Evolutionary conservation across 352 stramenopile genomes (phyloP), one percentile per base, ranked within the genome.

Genomic region (Phytophthora fragariaefolia): DNA sequence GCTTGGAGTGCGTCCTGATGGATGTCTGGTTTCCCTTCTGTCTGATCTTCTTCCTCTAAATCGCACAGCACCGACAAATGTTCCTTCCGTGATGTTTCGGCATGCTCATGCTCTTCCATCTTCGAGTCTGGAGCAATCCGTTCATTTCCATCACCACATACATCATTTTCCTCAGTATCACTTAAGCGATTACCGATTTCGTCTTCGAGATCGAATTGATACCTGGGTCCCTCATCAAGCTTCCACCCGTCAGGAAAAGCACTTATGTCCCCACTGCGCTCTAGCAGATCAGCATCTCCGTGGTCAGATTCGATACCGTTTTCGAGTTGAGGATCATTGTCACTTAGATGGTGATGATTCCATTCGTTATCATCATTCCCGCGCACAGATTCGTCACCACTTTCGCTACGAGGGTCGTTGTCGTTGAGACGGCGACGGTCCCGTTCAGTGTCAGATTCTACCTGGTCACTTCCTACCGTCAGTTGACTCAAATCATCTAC

Each of bases 1-100:
- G 38, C 54, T 38, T 69, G 45, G 12, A 83, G 30, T 17, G 76
- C 58, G 20, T 77, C 76, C 48, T 62, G 34, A 1, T 32, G 4
- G 42, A 28, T 61, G 7, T 54, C 49, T 15, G 36, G 7, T 9
- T 62, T 63, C 22, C 8, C 6, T 34, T 58, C 38, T 3, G 68
- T 17, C 3, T 53, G 32, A 17, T 23, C 22, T 47, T 69, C 60
- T 60, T 67, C 50, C 51, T 58, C 30, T 57, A 24, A 53, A 42
- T 66, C 30, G 4, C 18, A 54, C 50, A 13, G 46, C 22, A 32
- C 20, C 22, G 24, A 36, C 36, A 51, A 30, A n/a, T 72, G 8
- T 49, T 63, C 40, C 12, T 60, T 32, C 24, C 17, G 57, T 50
- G 36, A 54, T n/a, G 24, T 58, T 38, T 32, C 27, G 34, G 27